Percentiles rank a stretch among this genome's conserved stretches.
Evolutionary conservation across 2,329 filamentous ascomycete genomes (phyloP).

Genomic region (Penicillium palitans): DNA sequence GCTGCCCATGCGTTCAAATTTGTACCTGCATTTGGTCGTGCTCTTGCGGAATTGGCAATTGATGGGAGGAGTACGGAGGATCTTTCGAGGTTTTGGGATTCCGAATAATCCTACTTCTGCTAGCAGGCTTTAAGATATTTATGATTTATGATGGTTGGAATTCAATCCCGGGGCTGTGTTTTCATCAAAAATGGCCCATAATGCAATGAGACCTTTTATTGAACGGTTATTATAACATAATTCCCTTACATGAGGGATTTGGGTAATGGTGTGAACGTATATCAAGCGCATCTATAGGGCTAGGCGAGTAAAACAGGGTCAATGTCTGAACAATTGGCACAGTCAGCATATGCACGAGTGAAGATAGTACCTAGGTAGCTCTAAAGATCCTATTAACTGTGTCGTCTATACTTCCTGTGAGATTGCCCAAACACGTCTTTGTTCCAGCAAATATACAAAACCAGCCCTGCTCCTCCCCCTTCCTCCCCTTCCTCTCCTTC

Average conservation of each 20-base stretch:
- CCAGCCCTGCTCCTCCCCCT: not conserved
- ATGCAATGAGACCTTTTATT: not conserved
- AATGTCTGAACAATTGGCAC: not conserved
- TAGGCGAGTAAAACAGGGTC: not conserved
- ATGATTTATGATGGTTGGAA: not conserved
- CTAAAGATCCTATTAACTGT: not conserved
- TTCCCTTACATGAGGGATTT: not conserved
- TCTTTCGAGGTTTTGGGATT: constrained; percentile 28
- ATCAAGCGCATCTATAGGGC: not conserved
- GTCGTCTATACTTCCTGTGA: too few species aligned
- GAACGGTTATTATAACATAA: not conserved
- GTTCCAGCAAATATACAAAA: not conserved
- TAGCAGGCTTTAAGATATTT: constrained; percentile 13
- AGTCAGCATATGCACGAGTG: not conserved
- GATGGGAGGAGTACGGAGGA: constrained; percentile 28
- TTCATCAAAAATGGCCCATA: not conserved
- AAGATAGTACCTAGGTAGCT: too few species aligned
- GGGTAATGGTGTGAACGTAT: not conserved
- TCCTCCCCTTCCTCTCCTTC: too few species aligned
- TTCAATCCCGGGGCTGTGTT: not conserved
- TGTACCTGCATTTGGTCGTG: constrained; percentile 28
- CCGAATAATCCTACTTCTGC: constrained; percentile 10
- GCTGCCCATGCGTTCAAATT: constrained; percentile 32
- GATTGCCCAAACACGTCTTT: not conserved
- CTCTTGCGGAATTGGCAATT: constrained; percentile 27